phyloP scores from a whole-genome alignment of 2,329 filamentous ascomycete species.

The Hymenotorrendiella dingleyae region DNA sequence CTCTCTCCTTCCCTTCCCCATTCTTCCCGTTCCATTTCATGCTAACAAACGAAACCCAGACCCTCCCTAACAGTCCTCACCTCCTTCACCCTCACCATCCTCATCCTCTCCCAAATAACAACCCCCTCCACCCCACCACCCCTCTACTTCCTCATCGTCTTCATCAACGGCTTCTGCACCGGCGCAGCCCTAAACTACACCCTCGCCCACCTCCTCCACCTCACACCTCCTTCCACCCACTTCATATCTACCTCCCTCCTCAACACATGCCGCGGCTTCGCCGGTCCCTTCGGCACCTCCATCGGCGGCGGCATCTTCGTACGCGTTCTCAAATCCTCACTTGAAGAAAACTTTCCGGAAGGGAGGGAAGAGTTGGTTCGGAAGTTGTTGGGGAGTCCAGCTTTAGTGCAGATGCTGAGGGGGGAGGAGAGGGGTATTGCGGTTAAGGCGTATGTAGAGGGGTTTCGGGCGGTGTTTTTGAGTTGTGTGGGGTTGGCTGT shows the following conservation, averaged over 20 bases:
- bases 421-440: constrained; percentile 47
- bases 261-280: constrained; percentile 75
- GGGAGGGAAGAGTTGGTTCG: constrained; percentile 40
- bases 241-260: constrained; percentile 72
- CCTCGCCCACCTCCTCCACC: constrained; percentile 70
- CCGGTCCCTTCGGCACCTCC: constrained; percentile 72
- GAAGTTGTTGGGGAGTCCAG: constrained; percentile 53
- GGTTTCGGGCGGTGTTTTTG: constrained; percentile 46
- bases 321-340: constrained; percentile 18
- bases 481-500: constrained; percentile 44
- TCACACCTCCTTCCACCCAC: constrained; percentile 60
- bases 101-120: constrained; percentile 50
- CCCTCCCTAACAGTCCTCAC: constrained; percentile 54
- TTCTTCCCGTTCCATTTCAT: no score
- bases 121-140: constrained; percentile 44
- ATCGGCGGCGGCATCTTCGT: constrained; percentile 60
- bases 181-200: constrained; percentile 76
- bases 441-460: constrained; percentile 46
- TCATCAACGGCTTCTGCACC: constrained; percentile 65
- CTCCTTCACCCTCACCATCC: constrained; percentile 56
- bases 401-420: constrained; percentile 42
- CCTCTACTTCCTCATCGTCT: constrained; percentile 54
- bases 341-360: constrained; percentile 33
- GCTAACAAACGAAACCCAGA: constrained; percentile 27
- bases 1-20: not conserved